A percentile compares a stretch with the other conserved stretches of the same genome.
phyloP scores from a whole-genome alignment of 1,284 basidiomycete genomes.

The Fomitopsis schrenkii region DNA sequence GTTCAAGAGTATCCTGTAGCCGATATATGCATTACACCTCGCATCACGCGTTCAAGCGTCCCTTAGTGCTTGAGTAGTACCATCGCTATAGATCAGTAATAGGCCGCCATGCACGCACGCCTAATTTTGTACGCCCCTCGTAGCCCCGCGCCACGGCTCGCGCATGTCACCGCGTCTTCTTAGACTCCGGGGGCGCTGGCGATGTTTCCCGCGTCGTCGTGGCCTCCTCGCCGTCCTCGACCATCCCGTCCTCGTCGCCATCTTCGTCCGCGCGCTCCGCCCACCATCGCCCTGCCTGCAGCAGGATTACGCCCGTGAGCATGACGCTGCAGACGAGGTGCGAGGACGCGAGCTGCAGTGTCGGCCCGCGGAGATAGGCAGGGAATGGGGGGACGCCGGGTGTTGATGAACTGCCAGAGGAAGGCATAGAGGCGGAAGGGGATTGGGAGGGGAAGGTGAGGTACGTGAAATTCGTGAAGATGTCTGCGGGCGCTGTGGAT shows the following conservation, averaged over 20 bases:
- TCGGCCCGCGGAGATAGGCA: slow-evolving; percentile 47
- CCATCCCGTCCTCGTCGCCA: slow-evolving; percentile 20
- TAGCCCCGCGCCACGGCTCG: too few relatives aligned
- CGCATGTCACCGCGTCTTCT: neutral
- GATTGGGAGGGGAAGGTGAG: slow-evolving; percentile 37
- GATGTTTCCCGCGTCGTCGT: slow-evolving; percentile 7
- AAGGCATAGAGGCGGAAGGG: neutral
- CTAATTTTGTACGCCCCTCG: neutral
- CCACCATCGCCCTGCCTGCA: slow-evolving; percentile 80
- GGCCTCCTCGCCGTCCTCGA: slow-evolving; percentile 9
- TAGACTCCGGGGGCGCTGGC: neutral
- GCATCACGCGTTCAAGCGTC: neutral
- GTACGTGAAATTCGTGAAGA: slow-evolving; percentile 51
- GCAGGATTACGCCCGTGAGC: slow-evolving; percentile 71
- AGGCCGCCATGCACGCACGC: neutral
- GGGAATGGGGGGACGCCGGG: slow-evolving; percentile 20
- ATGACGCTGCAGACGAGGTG: slow-evolving; percentile 81
- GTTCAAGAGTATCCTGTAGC: neutral
- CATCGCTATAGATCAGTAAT: neutral
- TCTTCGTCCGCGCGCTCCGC: slow-evolving; percentile 58
- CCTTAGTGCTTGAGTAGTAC: neutral
- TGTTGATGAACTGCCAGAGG: neutral
- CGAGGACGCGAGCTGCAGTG: slow-evolving; percentile 73
- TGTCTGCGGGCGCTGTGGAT: slow-evolving; percentile 33
- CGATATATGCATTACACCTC: neutral